Conservation (phyloP, 441 rosid genomes). For the Biscutella laevigata region DNA sequence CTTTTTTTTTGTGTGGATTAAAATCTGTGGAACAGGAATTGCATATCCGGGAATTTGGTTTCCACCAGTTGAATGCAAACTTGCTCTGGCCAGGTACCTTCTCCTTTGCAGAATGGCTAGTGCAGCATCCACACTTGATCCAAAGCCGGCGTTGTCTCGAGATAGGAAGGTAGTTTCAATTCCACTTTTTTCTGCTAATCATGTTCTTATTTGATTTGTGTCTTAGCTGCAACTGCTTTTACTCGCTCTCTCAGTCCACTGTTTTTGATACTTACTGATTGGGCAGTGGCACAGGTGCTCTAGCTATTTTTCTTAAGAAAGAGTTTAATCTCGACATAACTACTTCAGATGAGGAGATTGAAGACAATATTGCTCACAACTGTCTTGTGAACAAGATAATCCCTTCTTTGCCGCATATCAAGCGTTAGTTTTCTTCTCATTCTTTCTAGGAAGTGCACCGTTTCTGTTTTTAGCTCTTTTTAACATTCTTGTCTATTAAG, state of each 20-base stretch:
- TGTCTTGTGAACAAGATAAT: slow-evolving; percentile 54
- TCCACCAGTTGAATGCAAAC: slow-evolving; percentile 90
- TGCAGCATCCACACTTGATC: slow-evolving; percentile 35
- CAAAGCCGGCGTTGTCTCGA: slow-evolving; percentile 63
- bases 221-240: neutral
- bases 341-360: slow-evolving; percentile 85
- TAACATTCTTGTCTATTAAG: neutral
- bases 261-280: neutral
- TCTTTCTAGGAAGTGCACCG: no score
- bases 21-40: slow-evolving; percentile 77
- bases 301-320: slow-evolving; percentile 71
- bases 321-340: slow-evolving; percentile 64
- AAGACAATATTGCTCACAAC: slow-evolving; percentile 81
- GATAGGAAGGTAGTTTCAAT: no score
- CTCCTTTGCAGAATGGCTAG: slow-evolving; percentile 82
- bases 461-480: no score
- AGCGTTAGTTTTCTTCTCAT: slow-evolving; percentile 57
- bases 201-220: slow-evolving; percentile 1
- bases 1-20: no score
- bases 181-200: neutral
- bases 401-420: slow-evolving; percentile 71
- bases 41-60: slow-evolving; percentile 67
- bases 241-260: neutral
- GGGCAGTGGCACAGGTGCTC: slow-evolving; percentile 87
- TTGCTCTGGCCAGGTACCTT: slow-evolving; percentile 97